Conservation (phyloP, 202 grass and related monocot genomes). For the Hordeum pubiflorum region DNA sequence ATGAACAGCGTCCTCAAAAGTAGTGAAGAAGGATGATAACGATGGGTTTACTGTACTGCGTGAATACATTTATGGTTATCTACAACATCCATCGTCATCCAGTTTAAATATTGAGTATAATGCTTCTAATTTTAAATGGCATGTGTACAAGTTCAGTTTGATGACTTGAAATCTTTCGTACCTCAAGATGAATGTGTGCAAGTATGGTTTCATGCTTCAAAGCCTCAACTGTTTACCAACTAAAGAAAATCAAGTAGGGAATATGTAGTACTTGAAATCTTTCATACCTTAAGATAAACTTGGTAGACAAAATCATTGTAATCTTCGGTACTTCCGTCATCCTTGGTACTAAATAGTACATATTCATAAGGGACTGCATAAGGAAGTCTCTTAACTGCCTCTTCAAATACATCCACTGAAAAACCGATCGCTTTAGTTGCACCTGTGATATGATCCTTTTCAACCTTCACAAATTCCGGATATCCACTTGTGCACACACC, state of each 20-base stretch:
- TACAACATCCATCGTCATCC: not conserved
- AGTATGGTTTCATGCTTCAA: not conserved
- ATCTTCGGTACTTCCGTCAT: not conserved
- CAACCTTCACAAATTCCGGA: conserved; percentile 11
- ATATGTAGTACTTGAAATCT: not conserved
- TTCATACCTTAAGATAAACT: conserved; percentile 52
- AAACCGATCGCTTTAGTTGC: conserved; percentile 15
- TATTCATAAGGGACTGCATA: conserved; percentile 46
- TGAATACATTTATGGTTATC: not conserved
- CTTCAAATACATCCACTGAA: conserved; percentile 55
- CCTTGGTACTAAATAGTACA: conserved; percentile 19
- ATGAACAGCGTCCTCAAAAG: not conserved
- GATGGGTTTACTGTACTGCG: not conserved
- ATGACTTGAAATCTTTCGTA: conserved; percentile 19
- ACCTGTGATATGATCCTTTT: conserved; percentile 33
- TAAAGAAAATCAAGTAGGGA: not conserved
- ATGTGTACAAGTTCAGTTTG: not conserved
- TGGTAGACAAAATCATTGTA: conserved; percentile 54
- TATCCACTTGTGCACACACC: conserved; percentile 37
- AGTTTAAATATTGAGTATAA: not conserved
- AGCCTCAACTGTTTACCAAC: not conserved
- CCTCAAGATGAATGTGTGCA: conserved; percentile 23
- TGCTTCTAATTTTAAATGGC: not conserved
- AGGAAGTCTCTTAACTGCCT: conserved; percentile 43
- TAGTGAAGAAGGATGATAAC: not conserved